phyloP scores from a whole-genome alignment of 148 eudicot genomes.

The Chenopodium berlandieri region DNA sequence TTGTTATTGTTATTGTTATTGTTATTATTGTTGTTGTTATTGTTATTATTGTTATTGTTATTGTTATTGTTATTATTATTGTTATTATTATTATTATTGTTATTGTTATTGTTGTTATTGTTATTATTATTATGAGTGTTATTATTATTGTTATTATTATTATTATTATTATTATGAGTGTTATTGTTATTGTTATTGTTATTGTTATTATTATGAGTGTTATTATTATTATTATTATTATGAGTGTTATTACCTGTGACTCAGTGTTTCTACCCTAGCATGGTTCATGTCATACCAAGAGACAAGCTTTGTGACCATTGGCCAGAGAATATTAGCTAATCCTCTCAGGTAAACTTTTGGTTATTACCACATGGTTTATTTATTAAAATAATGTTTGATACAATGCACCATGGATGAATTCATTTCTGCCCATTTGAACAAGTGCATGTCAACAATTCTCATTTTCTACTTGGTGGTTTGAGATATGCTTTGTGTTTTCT shows the following conservation, averaged over 20 bases:
- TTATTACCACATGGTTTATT: background rate
- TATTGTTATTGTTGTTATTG: background rate
- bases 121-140: background rate
- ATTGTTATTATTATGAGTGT: too few species aligned
- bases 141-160: background rate
- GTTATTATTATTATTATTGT: background rate
- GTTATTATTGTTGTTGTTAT: too few species aligned
- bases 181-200: too few species aligned
- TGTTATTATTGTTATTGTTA: background rate
- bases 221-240: background rate
- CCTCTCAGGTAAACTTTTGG: constrained; percentile 68
- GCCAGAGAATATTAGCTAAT: constrained; percentile 92
- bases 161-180: background rate
- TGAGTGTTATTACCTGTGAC: constrained; percentile 6
- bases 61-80: background rate
- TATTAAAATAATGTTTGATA: background rate
- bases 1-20: background rate
- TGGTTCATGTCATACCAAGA: constrained; percentile 99
- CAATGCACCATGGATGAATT: background rate
- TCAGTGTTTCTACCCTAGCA: constrained; percentile 93
- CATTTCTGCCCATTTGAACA: background rate
- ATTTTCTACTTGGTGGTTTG: background rate
- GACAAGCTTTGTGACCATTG: constrained; percentile 91
- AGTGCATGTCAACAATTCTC: background rate
- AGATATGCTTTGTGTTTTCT: background rate